Conservation (phyloP, 176 grass and related monocot genomes). For the Phyllostachys edulis region DNA sequence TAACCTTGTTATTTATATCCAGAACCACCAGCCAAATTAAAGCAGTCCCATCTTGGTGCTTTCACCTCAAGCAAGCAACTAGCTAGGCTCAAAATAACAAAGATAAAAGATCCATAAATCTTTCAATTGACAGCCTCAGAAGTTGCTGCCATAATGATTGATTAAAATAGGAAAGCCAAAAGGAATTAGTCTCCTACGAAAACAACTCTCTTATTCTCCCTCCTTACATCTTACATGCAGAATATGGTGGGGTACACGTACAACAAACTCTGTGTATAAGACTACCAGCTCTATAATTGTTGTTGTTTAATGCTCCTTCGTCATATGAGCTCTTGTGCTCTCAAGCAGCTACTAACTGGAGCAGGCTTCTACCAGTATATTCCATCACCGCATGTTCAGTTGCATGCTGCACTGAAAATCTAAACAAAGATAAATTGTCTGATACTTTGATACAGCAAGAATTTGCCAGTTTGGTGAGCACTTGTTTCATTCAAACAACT, state of each 20-base stretch:
- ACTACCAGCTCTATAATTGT: slow-evolving; percentile 27
- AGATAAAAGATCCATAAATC: background rate
- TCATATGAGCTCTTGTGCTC: background rate
- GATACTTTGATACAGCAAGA: background rate
- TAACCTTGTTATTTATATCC: background rate
- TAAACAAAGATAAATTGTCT: background rate
- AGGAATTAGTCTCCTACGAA: background rate
- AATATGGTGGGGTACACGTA: background rate
- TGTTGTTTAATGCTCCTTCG: slow-evolving; percentile 3
- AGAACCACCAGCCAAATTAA: background rate
- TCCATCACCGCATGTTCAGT: slow-evolving; percentile 2
- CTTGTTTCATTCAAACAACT: background rate
- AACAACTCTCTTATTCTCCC: background rate
- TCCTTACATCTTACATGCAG: background rate
- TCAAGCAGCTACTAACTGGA: slow-evolving; percentile 31
- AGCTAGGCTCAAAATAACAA: background rate
- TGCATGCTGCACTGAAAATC: background rate
- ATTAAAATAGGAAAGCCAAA: background rate
- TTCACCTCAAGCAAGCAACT: slow-evolving; percentile 40
- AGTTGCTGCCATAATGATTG: slow-evolving; percentile 7
- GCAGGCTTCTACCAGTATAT: slow-evolving; percentile 14
- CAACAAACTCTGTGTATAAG: background rate
- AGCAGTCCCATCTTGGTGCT: slow-evolving; percentile 18
- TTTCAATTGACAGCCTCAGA: background rate
- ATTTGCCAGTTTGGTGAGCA: background rate